Percentiles rank a stretch among this genome's conserved stretches.
These are phyloP conservation scores for Leishmania guyanensis DNA, from an alignment of 208 protist species.

Conservation along the genomic window DNA sequence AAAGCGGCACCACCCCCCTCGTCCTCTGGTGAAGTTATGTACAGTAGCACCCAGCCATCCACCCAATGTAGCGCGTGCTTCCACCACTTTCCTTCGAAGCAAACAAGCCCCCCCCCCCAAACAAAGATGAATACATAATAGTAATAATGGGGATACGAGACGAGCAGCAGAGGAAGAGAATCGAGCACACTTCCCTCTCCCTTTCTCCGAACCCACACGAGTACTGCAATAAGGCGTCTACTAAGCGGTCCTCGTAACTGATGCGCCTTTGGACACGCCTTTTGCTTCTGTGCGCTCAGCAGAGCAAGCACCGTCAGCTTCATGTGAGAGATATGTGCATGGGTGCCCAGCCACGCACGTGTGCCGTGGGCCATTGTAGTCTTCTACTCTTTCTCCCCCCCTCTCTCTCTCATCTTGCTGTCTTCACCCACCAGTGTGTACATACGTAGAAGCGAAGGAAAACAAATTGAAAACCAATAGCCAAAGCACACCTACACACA, in stretches of 20 bases:
- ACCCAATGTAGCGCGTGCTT: not conserved
- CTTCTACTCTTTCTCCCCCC: no score
- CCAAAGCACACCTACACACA: not conserved
- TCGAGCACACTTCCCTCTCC: not conserved
- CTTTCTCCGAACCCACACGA: not conserved
- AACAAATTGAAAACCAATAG: not conserved
- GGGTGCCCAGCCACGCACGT: not conserved
- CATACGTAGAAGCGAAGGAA: not conserved
- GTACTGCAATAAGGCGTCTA: not conserved
- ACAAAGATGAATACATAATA: not conserved
- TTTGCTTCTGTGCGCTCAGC: not conserved
- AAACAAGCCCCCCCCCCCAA: not conserved
- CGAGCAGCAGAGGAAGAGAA: not conserved
- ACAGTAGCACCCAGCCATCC: not conserved
- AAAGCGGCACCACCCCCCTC: not conserved
- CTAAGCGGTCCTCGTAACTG: not conserved
- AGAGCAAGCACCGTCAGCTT: not conserved
- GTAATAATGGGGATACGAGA: not conserved
- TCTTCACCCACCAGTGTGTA: not conserved
- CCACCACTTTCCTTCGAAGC: not conserved
- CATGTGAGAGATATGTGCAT: not conserved
- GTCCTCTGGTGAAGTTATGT: not conserved
- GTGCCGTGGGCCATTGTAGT: not conserved
- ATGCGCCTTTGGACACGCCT: not conserved
- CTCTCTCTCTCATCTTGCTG: not conserved